phyloP scores from a whole-genome alignment of 1,284 basidiomycete genomes.

The Apiotrichum gamsii region DNA sequence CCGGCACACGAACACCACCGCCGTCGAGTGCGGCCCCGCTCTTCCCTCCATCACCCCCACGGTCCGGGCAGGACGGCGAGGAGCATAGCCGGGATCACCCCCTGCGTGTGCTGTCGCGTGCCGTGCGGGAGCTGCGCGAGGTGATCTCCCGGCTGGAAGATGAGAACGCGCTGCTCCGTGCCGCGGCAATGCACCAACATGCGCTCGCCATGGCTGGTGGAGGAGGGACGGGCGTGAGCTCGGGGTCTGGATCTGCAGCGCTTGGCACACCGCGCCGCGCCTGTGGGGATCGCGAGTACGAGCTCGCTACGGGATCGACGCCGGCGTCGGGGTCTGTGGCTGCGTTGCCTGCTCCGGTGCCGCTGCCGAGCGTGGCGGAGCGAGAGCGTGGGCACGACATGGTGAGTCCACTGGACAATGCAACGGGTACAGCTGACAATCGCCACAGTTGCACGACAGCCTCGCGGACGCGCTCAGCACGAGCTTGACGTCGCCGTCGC shows the following conservation, averaged over 20 bases:
- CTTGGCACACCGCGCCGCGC: background rate
- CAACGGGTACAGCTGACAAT: too few species aligned
- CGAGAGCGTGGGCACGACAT: background rate
- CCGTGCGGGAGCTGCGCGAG: constrained; percentile 36
- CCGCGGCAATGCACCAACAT: background rate
- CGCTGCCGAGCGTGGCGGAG: background rate
- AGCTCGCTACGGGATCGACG: background rate
- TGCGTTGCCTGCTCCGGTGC: background rate
- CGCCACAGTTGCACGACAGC: constrained; percentile 9
- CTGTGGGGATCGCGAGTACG: background rate
- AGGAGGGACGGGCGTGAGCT: too few species aligned
- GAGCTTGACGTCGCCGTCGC: constrained; percentile 8
- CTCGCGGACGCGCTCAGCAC: constrained; percentile 16
- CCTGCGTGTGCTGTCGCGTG: constrained; percentile 29
- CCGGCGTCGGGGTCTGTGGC: too few species aligned
- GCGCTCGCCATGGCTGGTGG: too few species aligned
- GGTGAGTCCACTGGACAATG: background rate
- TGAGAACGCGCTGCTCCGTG: constrained; percentile 31
- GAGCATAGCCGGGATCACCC: constrained; percentile 23
- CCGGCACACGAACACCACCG: background rate
- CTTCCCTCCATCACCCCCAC: constrained; percentile 41
- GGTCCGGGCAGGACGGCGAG: too few species aligned
- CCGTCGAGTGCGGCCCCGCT: constrained; percentile 16
- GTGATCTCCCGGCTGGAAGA: constrained; percentile 24
- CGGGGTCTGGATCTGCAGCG: too few species aligned